Conservation (phyloP, 352 stramenopile species). For the Thraustochytrium striatum region DNA sequence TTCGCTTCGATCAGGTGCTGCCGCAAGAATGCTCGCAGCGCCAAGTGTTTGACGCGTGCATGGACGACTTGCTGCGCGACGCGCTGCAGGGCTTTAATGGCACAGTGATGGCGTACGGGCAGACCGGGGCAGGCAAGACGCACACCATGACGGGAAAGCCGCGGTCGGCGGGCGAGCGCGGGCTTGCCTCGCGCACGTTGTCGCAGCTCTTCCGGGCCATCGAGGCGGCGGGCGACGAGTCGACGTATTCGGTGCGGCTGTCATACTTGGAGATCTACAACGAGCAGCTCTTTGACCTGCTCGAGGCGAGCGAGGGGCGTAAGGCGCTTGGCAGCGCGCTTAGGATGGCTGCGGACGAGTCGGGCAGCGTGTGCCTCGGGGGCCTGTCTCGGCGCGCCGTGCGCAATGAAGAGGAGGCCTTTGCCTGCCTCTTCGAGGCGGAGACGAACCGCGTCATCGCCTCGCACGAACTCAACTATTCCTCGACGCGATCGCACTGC, state of each 20-base stretch:
- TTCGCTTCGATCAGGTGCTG: constrained; percentile 8
- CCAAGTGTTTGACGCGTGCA: constrained; percentile 15
- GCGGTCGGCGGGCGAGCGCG: not conserved
- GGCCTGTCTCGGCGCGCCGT: not conserved
- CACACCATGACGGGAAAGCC: constrained; percentile 66
- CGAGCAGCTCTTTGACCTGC: constrained; percentile 41
- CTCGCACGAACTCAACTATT: constrained; percentile 46
- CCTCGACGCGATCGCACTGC: constrained; percentile 31
- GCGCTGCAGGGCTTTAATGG: constrained; percentile 15
- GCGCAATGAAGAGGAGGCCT: constrained; percentile 22
- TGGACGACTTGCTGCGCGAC: not conserved
- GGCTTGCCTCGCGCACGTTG: constrained; percentile 15
- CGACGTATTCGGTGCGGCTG: constrained; percentile 49
- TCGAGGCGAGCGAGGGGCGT: not conserved
- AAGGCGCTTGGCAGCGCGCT: not conserved
- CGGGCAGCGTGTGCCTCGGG: not conserved
- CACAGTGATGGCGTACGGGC: constrained; percentile 55
- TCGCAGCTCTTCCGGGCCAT: constrained; percentile 1
- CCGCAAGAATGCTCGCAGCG: constrained; percentile 2
- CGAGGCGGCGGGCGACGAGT: constrained; percentile 62
- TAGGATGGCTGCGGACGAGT: not conserved
- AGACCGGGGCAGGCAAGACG: constrained; percentile 66
- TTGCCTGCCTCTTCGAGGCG: constrained; percentile 27
- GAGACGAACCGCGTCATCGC: constrained; percentile 32
- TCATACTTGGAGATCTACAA: constrained; percentile 44